These are phyloP conservation scores for Anthostomella pinea DNA, from an alignment of 2,329 filamentous ascomycete genomes.

Conservation along the genomic window DNA sequence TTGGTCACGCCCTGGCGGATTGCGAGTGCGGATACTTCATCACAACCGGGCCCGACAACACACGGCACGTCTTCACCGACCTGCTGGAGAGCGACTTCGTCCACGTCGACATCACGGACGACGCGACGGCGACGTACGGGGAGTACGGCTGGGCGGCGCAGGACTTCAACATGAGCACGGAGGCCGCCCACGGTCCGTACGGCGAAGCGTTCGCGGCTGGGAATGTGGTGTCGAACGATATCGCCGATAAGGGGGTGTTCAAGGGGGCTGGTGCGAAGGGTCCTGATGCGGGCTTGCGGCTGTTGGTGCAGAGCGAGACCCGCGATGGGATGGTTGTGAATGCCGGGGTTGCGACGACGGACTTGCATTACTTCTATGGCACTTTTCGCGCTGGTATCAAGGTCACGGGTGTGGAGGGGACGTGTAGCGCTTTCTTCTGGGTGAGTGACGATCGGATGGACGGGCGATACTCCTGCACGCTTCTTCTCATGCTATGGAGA, in stretches of 20 bases:
- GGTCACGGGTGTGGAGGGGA: slow-evolving; percentile 58
- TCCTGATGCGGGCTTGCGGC: slow-evolving; percentile 50
- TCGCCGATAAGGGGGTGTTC: slow-evolving; percentile 41
- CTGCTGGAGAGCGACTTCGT: slow-evolving; percentile 71
- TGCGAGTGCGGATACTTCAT: slow-evolving; percentile 74
- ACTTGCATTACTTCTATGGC: slow-evolving; percentile 65
- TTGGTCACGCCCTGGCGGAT: slow-evolving; percentile 35
- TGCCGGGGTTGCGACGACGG: slow-evolving; percentile 61
- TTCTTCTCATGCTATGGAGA: too few relatives aligned
- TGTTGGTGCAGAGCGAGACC: slow-evolving; percentile 49
- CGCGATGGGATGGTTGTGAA: slow-evolving; percentile 54
- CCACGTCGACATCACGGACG: slow-evolving; percentile 46
- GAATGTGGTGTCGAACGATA: slow-evolving; percentile 56
- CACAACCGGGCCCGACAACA: slow-evolving; percentile 39
- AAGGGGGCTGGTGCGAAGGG: slow-evolving; percentile 42
- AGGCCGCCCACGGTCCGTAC: slow-evolving; percentile 58
- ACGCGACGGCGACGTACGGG: slow-evolving; percentile 35
- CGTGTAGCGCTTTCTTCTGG: slow-evolving; percentile 80
- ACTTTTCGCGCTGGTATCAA: slow-evolving; percentile 68
- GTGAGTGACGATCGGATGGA: too few relatives aligned
- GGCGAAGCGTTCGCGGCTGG: slow-evolving; percentile 59
- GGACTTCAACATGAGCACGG: slow-evolving; percentile 61
- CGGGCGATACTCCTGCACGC: too few relatives aligned
- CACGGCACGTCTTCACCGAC: slow-evolving; percentile 60
- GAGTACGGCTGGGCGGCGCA: slow-evolving; percentile 61